These are phyloP conservation scores for Blastocystis sp. DNA, from an alignment of 352 stramenopile species.

Conservation along the genomic window DNA sequence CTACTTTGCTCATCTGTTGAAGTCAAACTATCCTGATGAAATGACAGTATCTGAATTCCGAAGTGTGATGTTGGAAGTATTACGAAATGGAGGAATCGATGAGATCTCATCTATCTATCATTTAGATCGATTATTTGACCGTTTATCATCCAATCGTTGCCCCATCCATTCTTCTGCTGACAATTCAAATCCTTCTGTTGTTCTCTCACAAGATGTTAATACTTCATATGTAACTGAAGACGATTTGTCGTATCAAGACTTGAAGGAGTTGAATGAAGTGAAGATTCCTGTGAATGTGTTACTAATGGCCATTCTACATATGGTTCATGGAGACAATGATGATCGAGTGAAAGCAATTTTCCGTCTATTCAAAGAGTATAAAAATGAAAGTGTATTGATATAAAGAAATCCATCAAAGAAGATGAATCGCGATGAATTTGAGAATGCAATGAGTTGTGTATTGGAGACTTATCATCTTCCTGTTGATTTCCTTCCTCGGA, in stretches of 20 bases:
- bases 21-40: neutral
- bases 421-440: constrained; percentile 26
- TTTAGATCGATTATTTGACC: neutral
- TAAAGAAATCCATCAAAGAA: neutral
- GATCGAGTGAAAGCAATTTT: neutral
- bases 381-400: neutral
- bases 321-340: neutral
- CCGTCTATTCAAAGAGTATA: constrained; percentile 17
- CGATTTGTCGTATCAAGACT: neutral
- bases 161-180: too few relatives aligned
- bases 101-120: neutral
- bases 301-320: neutral
- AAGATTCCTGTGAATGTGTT: constrained; percentile 13
- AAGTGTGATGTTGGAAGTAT: constrained; percentile 4
- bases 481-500: neutral
- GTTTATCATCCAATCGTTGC: neutral
- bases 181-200: neutral
- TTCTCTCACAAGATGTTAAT: neutral
- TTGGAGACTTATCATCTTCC: constrained; percentile 10
- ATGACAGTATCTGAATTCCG: neutral
- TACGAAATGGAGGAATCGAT: neutral
- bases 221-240: neutral
- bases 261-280: neutral
- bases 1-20: neutral
- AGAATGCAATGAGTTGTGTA: neutral